Percentiles rank a stretch among this genome's conserved stretches.
These are phyloP conservation scores for Rhypophila decipiens DNA, from an alignment of 495 filamentous ascomycete species.

Conservation along the genomic window DNA sequence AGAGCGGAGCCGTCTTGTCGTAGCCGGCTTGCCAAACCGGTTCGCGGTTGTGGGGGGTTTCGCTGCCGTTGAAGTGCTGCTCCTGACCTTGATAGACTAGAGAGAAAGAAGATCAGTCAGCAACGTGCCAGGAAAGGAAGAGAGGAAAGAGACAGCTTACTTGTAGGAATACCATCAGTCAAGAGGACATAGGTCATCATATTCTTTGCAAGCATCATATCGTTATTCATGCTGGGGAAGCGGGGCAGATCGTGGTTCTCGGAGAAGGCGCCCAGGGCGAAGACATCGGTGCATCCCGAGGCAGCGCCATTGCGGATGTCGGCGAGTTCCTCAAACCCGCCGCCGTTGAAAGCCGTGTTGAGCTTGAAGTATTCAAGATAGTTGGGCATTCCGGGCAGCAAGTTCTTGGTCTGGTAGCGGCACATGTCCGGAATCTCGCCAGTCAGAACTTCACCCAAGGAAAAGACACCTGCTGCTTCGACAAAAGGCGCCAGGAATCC, in stretches of 20 bases:
- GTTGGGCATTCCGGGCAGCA: constrained; percentile 63
- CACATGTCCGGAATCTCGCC: constrained; percentile 20
- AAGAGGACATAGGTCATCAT: constrained; percentile 65
- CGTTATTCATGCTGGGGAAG: constrained; percentile 51
- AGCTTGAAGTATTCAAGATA: constrained; percentile 63
- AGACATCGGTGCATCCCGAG: constrained; percentile 24
- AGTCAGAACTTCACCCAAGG: constrained; percentile 55
- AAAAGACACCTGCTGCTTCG: constrained; percentile 63
- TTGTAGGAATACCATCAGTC: constrained; percentile 46
- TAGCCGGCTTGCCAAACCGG: constrained; percentile 65
- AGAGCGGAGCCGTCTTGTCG: constrained; percentile 51
- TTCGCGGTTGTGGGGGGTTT: constrained; percentile 63
- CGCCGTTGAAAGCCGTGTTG: constrained; percentile 29
- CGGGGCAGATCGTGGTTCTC: constrained; percentile 78
- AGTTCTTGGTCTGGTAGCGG: constrained; percentile 26
- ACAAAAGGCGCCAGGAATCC: constrained; percentile 61
- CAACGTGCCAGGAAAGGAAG: background rate
- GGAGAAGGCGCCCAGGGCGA: constrained; percentile 53
- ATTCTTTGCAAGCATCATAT: constrained; percentile 60
- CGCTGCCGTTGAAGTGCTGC: constrained; percentile 58
- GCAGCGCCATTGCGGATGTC: constrained; percentile 11
- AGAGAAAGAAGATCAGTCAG: constrained; percentile 4
- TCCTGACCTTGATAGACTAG: constrained; percentile 55
- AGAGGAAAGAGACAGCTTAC: constrained; percentile 5
- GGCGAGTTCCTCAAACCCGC: constrained; percentile 11